Base-by-base conservation (phyloP, 208 protist genomes). In the Trypanosoma rangeli region DNA sequence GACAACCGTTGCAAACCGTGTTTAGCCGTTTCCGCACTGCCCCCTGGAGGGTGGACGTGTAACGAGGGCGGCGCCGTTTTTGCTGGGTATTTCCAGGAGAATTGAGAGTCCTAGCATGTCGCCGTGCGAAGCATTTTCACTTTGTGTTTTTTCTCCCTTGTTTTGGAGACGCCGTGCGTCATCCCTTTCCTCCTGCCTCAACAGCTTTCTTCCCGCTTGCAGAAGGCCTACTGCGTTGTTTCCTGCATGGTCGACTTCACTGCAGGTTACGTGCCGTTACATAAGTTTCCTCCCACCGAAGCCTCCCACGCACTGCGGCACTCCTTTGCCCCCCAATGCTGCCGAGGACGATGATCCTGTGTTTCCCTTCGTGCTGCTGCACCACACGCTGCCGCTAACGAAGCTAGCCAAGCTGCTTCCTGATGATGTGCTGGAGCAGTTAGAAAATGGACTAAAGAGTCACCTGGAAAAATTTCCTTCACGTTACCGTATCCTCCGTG, bases 341-440 rank as follows among this genome's bases (percentile, higher is more conserved):
- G 1, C 37, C 10, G 48, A 52, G 20, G 39, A 24, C 29, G 49
- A 53, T 39, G 73, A 78, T 63, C 65, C 67, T 24, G 73, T 78
- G 5, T 63, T 20, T 26, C 33, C 61, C 1, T 73, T 63, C 61
- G 29, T 78, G 15, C 3, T 13, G 49, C 39, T 3, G 0, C 39
- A 42, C 53, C 7, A 22, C 22, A 8, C 26, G 7, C 57, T 54
- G 12, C 60, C 73, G 20, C 37, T 78, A 24, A 58, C 50, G 26
- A 18, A 73, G n/a, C 39, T 78, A 22, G 65, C 73, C 22, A 67
- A 68, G 53, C 12, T 28, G 31, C 61, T 78, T 18, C 73, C 73
- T 18, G 73, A 78, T 64, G 73, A 73, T 5, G 73, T 78, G 24
- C 60, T 78, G 50, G 68, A 78, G 53, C 42, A 63, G 20, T 26